Base-by-base conservation (phyloP, 306 rosid species). In the Alnus rubra region DNA sequence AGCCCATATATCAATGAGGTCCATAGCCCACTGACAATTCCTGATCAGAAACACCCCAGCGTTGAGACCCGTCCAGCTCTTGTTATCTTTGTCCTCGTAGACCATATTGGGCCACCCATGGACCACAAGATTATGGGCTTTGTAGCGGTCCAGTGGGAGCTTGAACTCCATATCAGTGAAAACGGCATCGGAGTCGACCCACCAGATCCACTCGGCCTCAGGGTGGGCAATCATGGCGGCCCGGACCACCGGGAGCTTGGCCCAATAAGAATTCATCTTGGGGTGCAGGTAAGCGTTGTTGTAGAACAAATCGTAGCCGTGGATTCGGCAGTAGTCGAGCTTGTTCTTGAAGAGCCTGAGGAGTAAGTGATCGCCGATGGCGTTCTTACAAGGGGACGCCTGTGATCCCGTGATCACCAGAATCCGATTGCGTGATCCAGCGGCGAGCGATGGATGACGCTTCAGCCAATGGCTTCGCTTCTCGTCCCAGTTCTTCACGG, bases 41-140 rank as follows among this genome's bases (percentile, higher is more conserved):
- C 98, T 67, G 18, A 92, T 92, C 9, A 95, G 59, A 54, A 92
- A 92, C 33, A 92, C 98, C 18, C 97, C 96, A 50, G 98, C 98
- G 87, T 92, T 92, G 2, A 95, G 88, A 8, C 97, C 98, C 65
- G 97, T 95, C 94, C 98, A 92, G 82, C 94, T 92, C 23, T 88
- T 75, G 44, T 78, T 73, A 67, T 88, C 91, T 55, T 77, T 77
- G 37, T 89, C 86, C 12, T 95, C 85, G 65, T 84, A 84, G 0
- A 95, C 78, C 44, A 91, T 63, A 42, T 78, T 86, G 47, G 88
- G 50, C 98, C 99, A 95, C 7, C 97, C 93, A 60, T 95, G 98
- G 5, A 89, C 90, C 11, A 95, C 69, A 0, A 95, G 90, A 82
- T 90, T 90, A 78, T 91, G 86, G 0, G 81, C 69, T 50, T 74